phyloP scores from a whole-genome alignment of 2,329 filamentous ascomycete genomes.

The Sporothrix brunneoviolacea region DNA sequence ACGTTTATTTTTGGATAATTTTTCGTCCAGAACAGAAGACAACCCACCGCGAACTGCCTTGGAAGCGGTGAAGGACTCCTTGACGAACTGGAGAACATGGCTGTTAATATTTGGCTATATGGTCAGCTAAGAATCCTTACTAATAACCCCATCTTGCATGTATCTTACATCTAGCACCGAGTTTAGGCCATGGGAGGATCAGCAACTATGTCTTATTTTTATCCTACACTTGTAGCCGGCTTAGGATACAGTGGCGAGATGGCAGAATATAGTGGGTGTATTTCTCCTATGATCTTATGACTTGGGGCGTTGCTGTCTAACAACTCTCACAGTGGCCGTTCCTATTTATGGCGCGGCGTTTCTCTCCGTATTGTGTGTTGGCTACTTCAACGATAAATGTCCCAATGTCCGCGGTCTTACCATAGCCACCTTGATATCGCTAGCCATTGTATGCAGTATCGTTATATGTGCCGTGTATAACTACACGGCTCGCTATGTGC shows the following conservation, averaged over 20 bases:
- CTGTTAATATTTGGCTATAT: slow-evolving; percentile 36
- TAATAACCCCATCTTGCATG: too few species aligned
- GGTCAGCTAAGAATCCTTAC: too few species aligned
- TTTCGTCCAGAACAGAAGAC: too few species aligned
- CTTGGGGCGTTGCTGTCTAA: too few species aligned
- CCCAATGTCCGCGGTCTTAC: slow-evolving; percentile 86
- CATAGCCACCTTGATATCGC: slow-evolving; percentile 90
- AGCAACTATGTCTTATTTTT: slow-evolving; percentile 4
- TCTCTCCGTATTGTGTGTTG: too few species aligned
- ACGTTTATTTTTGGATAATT: too few species aligned
- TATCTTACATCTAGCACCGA: too few species aligned
- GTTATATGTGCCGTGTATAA: slow-evolving; percentile 53
- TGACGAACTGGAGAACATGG: slow-evolving; percentile 36
- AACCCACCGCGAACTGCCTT: slow-evolving; percentile 34
- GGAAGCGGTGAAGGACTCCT: slow-evolving; percentile 21
- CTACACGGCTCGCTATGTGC: slow-evolving; percentile 45
- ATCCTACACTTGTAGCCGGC: slow-evolving; percentile 5
- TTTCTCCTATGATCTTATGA: too few species aligned
- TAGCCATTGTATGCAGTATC: slow-evolving; percentile 97
- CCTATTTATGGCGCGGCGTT: slow-evolving; percentile 1
- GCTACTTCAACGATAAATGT: too few species aligned
- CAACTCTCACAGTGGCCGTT: too few species aligned
- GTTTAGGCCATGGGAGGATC: slow-evolving; percentile 31
- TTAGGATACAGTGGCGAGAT: slow-evolving; percentile 18
- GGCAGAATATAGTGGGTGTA: slow-evolving; percentile 22